Evolutionary conservation across 108 stramenopile species (phyloP).

Genomic region (Nitzschia sp.): DNA sequence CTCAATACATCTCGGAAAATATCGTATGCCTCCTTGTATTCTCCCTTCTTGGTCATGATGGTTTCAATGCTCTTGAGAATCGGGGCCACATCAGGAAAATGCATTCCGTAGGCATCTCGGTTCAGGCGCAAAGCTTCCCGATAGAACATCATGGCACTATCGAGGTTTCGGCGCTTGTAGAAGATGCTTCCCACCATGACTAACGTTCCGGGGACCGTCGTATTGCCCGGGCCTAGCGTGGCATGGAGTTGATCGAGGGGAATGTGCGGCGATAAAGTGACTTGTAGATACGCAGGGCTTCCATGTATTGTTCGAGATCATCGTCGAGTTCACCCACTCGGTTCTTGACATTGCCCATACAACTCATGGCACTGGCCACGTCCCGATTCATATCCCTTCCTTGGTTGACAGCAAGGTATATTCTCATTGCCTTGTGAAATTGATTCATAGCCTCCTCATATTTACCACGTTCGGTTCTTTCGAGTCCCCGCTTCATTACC

Average conservation of each 20-base stretch:
- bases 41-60: no score
- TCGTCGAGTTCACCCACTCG: no score
- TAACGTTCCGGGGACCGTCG: conserved; percentile 70
- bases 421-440: conserved; percentile 61
- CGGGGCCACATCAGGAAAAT: conserved; percentile 77
- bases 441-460: conserved; percentile 62
- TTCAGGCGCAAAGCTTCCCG: conserved; percentile 74
- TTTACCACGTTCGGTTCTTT: conserved; percentile 77
- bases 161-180: conserved; percentile 72
- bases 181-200: conserved; percentile 80
- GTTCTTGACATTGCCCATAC: conserved; percentile 83
- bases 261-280: conserved; percentile 46
- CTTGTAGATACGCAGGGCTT: conserved; percentile 72
- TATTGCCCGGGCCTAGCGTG: conserved; percentile 68
- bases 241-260: conserved; percentile 31
- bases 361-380: conserved; percentile 77
- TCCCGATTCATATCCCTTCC: conserved; percentile 55
- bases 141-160: conserved; percentile 79
- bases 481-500: conserved; percentile 68
- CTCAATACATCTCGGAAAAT: conserved; percentile 72
- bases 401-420: conserved; percentile 50
- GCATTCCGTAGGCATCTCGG: conserved; percentile 72
- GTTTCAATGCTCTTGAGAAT: conserved; percentile 78
- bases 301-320: conserved; percentile 62
- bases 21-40: no score